phyloP scores from a whole-genome alignment of 208 protist species.

The Acanthamoeba healyi region DNA sequence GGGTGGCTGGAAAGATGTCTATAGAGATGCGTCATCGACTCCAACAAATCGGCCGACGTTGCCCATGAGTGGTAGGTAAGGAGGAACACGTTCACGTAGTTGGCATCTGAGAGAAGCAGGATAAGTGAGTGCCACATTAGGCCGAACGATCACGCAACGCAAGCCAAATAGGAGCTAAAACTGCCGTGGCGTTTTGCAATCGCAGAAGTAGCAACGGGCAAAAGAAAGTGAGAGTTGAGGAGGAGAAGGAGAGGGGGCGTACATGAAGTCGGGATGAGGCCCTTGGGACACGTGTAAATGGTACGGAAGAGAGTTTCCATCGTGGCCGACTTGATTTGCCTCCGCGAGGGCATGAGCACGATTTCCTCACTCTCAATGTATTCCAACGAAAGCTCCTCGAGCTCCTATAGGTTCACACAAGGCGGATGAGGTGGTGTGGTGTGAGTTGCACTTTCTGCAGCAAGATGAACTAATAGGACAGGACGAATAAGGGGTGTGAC shows the following conservation, averaged over 20 bases:
- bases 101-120: too few species aligned
- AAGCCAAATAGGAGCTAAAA: too few species aligned
- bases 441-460: too few species aligned
- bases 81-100: conserved; percentile 35
- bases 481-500: background rate
- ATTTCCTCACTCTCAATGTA: conserved; percentile 45
- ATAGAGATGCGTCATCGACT: conserved; percentile 11
- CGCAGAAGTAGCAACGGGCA: background rate
- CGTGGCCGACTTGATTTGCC: conserved; percentile 72
- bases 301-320: conserved; percentile 58
- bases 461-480: too few species aligned
- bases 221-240: background rate
- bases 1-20: background rate
- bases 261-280: conserved; percentile 54
- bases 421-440: too few species aligned
- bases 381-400: conserved; percentile 60
- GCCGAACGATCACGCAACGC: background rate
- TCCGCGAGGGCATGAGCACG: conserved; percentile 61
- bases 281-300: conserved; percentile 55
- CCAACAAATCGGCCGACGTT: conserved; percentile 22
- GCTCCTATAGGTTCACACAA: conserved; percentile 46
- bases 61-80: conserved; percentile 70
- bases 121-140: too few species aligned
- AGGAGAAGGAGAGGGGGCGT: background rate
- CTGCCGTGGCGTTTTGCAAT: too few species aligned